Evolutionary conservation across 1,139 yeast species (phyloP).

Genomic region (Yamadazyma spencermartinsiae): DNA sequence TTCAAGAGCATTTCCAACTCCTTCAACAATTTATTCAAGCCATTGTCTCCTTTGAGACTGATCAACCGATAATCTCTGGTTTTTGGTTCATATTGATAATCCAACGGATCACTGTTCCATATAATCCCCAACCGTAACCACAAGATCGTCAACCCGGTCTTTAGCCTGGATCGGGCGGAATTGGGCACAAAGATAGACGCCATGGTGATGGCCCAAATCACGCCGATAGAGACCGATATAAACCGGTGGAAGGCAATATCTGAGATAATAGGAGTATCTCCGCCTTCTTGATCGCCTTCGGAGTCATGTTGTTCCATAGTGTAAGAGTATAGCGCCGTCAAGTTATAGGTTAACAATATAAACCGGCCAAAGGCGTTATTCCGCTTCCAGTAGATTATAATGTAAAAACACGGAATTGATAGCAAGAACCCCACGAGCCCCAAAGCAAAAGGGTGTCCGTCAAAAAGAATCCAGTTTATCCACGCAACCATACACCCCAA

Average conservation of each 20-base stretch:
- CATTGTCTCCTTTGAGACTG: slow-evolving; percentile 44
- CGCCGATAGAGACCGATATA: slow-evolving; percentile 70
- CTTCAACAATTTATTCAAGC: slow-evolving; percentile 30
- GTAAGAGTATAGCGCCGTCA: slow-evolving; percentile 76
- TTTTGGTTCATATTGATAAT: slow-evolving; percentile 23
- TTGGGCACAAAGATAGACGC: slow-evolving; percentile 68
- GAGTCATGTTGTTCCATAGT: slow-evolving; percentile 62
- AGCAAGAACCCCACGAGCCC: slow-evolving; percentile 60
- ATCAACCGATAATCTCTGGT: slow-evolving; percentile 26
- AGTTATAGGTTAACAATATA: slow-evolving; percentile 71
- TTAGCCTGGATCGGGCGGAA: slow-evolving; percentile 69
- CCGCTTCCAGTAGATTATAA: slow-evolving; percentile 64
- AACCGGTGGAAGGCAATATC: slow-evolving; percentile 82
- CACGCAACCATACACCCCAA: slow-evolving; percentile 68
- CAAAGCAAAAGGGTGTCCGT: slow-evolving; percentile 56
- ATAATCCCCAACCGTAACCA: slow-evolving; percentile 81
- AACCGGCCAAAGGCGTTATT: slow-evolving; percentile 72
- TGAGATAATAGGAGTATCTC: slow-evolving; percentile 64
- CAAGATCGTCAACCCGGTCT: slow-evolving; percentile 61
- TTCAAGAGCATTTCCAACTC: slow-evolving; percentile 61
- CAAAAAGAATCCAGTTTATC: slow-evolving; percentile 55
- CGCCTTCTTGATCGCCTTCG: slow-evolving; percentile 71
- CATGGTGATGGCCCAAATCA: slow-evolving; percentile 73
- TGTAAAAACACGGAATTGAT: slow-evolving; percentile 65
- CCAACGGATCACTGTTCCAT: slow-evolving; percentile 65